These are phyloP conservation scores for Penicillium sp. DNA, from an alignment of 2,329 filamentous ascomycete genomes.

Conservation along the genomic window DNA sequence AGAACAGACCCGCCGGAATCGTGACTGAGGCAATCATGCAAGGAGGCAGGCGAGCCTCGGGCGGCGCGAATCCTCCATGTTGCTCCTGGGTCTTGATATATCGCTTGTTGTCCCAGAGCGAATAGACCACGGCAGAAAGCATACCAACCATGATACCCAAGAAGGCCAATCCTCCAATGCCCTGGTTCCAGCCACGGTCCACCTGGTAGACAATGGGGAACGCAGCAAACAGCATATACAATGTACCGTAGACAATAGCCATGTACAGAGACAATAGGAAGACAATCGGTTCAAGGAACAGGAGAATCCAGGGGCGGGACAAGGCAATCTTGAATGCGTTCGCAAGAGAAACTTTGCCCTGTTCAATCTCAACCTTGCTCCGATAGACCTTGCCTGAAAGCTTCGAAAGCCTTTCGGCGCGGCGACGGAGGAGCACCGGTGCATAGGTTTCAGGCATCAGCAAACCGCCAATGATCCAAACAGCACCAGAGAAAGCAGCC, in stretches of 20 bases:
- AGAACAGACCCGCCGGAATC: conserved; percentile 31
- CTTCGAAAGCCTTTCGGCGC: conserved; percentile 25
- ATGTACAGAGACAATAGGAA: conserved; percentile 32
- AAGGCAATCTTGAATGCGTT: conserved; percentile 27
- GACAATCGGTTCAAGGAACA: conserved; percentile 33
- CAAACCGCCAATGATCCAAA: conserved; percentile 28
- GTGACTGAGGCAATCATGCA: conserved; percentile 26
- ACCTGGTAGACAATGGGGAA: conserved; percentile 33
- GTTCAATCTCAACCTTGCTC: conserved; percentile 28
- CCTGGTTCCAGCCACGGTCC: conserved; percentile 30
- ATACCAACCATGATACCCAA: conserved; percentile 35
- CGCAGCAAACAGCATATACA: conserved; percentile 33
- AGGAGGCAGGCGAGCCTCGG: conserved; percentile 29
- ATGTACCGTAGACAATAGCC: conserved; percentile 30
- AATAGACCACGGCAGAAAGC: conserved; percentile 24
- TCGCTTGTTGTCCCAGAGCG: conserved; percentile 28
- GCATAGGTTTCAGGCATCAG: conserved; percentile 32
- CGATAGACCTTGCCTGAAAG: conserved; percentile 26
- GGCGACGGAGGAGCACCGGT: conserved; percentile 29
- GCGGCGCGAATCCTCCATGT: conserved; percentile 25
- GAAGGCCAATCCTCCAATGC: conserved; percentile 28
- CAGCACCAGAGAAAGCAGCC: conserved; percentile 28
- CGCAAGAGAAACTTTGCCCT: conserved; percentile 20
- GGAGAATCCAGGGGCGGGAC: conserved; percentile 30
- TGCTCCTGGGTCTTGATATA: conserved; percentile 20